A percentile compares a stretch with the other conserved stretches of the same genome.
These are phyloP conservation scores for Boletus reticulatus DNA, from an alignment of 768 basidiomycete genomes.

Conservation along the genomic window DNA sequence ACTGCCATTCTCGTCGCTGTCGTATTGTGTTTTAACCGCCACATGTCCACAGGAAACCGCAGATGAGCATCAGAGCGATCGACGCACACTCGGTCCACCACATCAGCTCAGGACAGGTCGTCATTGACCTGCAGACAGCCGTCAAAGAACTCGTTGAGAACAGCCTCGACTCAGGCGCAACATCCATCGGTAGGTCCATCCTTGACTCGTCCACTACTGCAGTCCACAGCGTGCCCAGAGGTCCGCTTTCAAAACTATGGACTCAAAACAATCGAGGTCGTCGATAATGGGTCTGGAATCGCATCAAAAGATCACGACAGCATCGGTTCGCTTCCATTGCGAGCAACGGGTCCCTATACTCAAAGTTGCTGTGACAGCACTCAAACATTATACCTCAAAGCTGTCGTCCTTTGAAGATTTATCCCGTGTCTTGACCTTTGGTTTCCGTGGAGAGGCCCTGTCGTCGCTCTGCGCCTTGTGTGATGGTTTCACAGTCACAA, in stretches of 20 bases:
- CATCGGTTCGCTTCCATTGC: conserved; percentile 52
- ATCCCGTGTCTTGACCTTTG: conserved; percentile 73
- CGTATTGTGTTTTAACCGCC: background rate
- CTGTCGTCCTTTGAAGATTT: conserved; percentile 75
- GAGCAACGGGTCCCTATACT: background rate
- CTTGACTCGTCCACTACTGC: background rate
- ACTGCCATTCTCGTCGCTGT: background rate
- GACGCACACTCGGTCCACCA: conserved; percentile 77
- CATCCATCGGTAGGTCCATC: conserved; percentile 64
- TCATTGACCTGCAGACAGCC: conserved; percentile 88
- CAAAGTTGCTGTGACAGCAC: conserved; percentile 41
- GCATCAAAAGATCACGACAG: conserved; percentile 69
- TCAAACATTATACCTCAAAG: conserved; percentile 96
- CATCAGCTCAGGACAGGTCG: conserved; percentile 94
- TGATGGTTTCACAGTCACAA: conserved; percentile 66
- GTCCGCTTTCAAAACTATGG: conserved; percentile 90
- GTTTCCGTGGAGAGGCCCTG: conserved; percentile 94
- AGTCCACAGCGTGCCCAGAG: conserved; percentile 46
- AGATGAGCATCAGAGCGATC: conserved; percentile 51
- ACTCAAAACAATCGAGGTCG: conserved; percentile 75
- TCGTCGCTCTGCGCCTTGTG: conserved; percentile 89
- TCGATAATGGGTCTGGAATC: conserved; percentile 93
- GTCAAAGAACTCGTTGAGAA: conserved; percentile 98
- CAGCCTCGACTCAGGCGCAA: conserved; percentile 89
- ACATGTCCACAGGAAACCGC: background rate